phyloP scores from a whole-genome alignment of 129 eudicot species.

The Chrysanthemum makinoi region DNA sequence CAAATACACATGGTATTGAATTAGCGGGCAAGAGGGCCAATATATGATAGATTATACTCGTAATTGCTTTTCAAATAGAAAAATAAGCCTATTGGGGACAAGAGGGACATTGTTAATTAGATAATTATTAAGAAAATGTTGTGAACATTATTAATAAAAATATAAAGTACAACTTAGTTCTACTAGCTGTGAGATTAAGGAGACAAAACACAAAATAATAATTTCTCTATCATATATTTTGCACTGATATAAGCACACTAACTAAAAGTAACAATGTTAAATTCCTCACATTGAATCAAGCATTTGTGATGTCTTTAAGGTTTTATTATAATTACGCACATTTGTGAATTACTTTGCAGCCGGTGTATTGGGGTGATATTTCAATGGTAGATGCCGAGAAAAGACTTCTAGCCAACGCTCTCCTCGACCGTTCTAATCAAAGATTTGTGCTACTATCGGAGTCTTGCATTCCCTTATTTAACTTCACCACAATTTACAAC shows the following conservation, averaged over 20 bases:
- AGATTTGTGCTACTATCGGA: slow-evolving; percentile 41
- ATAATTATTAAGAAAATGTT: background rate
- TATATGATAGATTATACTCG: background rate
- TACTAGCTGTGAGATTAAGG: background rate
- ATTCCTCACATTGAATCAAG: no score
- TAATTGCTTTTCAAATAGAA: background rate
- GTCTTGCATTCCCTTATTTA: slow-evolving; percentile 40
- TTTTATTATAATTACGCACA: no score
- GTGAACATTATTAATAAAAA: background rate
- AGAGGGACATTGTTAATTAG: background rate
- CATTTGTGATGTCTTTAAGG: no score
- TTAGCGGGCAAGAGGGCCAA: background rate
- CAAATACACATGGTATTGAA: background rate
- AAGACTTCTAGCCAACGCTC: slow-evolving; percentile 38
- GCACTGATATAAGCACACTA: no score
- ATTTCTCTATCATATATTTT: no score
- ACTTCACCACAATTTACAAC: slow-evolving; percentile 34
- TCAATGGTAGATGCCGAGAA: slow-evolving; percentile 45
- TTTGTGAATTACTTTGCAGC: slow-evolving; percentile 24
- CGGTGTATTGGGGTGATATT: slow-evolving; percentile 38
- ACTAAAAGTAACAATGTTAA: no score
- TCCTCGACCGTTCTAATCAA: slow-evolving; percentile 36
- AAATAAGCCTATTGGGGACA: background rate
- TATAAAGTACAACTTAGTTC: background rate
- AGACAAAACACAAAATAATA: background rate